These are phyloP conservation scores for Magnolia changhungtana DNA, from an alignment of 164 flowering plant species.

Conservation along the genomic window DNA sequence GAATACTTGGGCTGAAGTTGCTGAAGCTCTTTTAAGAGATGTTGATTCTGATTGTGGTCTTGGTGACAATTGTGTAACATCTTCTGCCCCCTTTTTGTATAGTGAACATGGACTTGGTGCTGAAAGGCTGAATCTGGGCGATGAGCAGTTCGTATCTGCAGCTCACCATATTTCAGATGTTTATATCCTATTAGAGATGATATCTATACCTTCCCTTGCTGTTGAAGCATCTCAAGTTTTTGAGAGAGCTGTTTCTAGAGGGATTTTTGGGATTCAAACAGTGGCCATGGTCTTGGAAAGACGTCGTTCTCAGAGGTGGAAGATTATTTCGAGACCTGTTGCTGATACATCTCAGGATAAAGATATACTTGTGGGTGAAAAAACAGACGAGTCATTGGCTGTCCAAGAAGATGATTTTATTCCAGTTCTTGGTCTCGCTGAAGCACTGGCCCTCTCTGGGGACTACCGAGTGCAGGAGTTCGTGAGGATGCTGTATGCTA, in stretches of 20 bases:
- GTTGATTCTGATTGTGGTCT: conserved; percentile 66
- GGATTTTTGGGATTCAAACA: conserved; percentile 60
- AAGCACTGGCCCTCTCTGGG: conserved; percentile 77
- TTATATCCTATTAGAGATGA: conserved; percentile 78
- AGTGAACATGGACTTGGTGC: conserved; percentile 49
- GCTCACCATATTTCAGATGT: conserved; percentile 69
- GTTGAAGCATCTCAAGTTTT: conserved; percentile 83
- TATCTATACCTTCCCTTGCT: conserved; percentile 78
- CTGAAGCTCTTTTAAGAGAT: conserved; percentile 73
- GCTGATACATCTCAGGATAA: conserved; percentile 45
- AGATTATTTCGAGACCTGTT: conserved; percentile 33
- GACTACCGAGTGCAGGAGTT: conserved; percentile 65
- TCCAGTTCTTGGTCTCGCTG: conserved; percentile 81
- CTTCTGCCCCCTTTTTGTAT: conserved; percentile 37
- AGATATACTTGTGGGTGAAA: conserved; percentile 45
- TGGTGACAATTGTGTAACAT: conserved; percentile 34
- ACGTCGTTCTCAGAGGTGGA: conserved; percentile 56
- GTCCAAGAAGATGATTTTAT: conserved; percentile 67
- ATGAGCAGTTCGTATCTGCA: conserved; percentile 41
- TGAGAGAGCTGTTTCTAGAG: conserved; percentile 88
- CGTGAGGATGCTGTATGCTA: conserved; percentile 73
- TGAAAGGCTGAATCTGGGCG: conserved; percentile 36
- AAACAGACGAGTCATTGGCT: conserved; percentile 40
- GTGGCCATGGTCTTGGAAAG: conserved; percentile 83
- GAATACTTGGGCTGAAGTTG: conserved; percentile 75